A percentile compares a stretch with the other conserved stretches of the same genome.
phyloP scores from a whole-genome alignment of 2,329 filamentous ascomycete genomes.

The Aureobasidium sp. region DNA sequence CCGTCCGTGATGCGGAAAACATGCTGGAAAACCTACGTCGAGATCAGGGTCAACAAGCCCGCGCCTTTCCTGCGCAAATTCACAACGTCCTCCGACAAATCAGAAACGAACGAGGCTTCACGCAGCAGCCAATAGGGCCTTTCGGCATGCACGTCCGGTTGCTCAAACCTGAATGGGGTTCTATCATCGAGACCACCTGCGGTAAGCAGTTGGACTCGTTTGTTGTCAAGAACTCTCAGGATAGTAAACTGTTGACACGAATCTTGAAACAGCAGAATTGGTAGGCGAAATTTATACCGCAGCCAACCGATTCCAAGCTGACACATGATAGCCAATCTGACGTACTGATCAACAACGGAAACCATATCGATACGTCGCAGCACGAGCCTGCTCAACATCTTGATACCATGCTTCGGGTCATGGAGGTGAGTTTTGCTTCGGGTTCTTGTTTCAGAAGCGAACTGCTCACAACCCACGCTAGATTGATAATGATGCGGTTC shows the following conservation, averaged over 20 bases:
- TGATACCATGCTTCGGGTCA: conserved; percentile 70
- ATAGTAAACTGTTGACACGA: conserved; percentile 60
- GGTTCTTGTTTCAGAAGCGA: too few relatives aligned
- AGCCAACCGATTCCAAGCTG: not conserved
- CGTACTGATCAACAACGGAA: conserved; percentile 58
- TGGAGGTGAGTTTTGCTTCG: too few relatives aligned
- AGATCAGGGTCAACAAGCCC: conserved; percentile 53
- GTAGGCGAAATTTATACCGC: conserved; percentile 31
- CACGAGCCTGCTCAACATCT: conserved; percentile 68
- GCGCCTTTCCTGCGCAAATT: conserved; percentile 59
- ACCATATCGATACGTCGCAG: conserved; percentile 50
- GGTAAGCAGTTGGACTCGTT: conserved; percentile 68
- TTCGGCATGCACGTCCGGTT: conserved; percentile 73
- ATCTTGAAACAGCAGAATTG: conserved; percentile 58
- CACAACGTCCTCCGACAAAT: conserved; percentile 61
- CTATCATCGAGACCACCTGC: conserved; percentile 70
- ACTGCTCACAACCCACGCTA: too few relatives aligned
- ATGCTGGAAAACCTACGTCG: conserved; percentile 47
- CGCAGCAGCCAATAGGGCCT: conserved; percentile 70
- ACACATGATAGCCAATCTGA: conserved; percentile 14
- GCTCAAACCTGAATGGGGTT: conserved; percentile 72
- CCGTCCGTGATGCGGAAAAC: conserved; percentile 35
- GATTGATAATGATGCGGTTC: conserved; percentile 72
- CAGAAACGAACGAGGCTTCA: conserved; percentile 60
- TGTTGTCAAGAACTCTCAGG: conserved; percentile 68